These are phyloP conservation scores for Beta vulgaris DNA, from an alignment of 148 eudicot species.

Conservation along the genomic window DNA sequence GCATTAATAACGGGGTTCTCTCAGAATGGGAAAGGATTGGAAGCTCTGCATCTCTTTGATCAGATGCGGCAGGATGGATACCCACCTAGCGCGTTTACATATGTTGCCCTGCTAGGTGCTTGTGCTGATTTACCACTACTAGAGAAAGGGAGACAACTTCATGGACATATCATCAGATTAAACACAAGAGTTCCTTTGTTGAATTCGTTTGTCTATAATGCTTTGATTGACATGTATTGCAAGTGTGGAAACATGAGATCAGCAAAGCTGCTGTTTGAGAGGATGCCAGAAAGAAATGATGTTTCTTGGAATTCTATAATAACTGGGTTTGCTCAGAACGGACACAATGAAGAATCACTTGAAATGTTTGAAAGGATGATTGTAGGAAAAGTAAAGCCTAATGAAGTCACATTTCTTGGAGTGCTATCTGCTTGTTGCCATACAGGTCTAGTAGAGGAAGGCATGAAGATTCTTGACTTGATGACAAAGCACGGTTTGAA, in stretches of 20 bases:
- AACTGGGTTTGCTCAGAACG: conserved; percentile 72
- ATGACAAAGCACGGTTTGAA: conserved; percentile 45
- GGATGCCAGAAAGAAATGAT: conserved; percentile 44
- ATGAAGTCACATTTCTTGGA: conserved; percentile 59
- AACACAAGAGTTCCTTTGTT: conserved; percentile 14
- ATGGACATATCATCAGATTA: conserved; percentile 42
- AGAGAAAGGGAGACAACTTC: conserved; percentile 67
- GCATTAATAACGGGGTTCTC: conserved; percentile 60
- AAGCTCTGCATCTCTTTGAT: conserved; percentile 46
- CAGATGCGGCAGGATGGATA: conserved; percentile 52
- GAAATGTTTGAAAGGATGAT: conserved; percentile 49
- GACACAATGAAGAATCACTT: conserved; percentile 47
- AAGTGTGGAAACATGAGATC: conserved; percentile 70
- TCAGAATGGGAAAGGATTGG: conserved; percentile 46
- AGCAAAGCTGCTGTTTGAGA: conserved; percentile 44
- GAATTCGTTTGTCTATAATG: conserved; percentile 52
- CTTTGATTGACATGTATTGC: conserved; percentile 68
- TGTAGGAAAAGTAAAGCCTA: conserved; percentile 41
- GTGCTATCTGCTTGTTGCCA: conserved; percentile 68
- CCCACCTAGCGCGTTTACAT: conserved; percentile 49
- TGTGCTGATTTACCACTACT: conserved; percentile 62
- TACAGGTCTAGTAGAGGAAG: conserved; percentile 52
- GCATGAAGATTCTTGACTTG: conserved; percentile 33
- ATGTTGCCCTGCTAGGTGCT: conserved; percentile 57
- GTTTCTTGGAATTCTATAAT: conserved; percentile 73